phyloP scores from a whole-genome alignment of 805 yeast species.

The Metschnikowia lochheadii region DNA sequence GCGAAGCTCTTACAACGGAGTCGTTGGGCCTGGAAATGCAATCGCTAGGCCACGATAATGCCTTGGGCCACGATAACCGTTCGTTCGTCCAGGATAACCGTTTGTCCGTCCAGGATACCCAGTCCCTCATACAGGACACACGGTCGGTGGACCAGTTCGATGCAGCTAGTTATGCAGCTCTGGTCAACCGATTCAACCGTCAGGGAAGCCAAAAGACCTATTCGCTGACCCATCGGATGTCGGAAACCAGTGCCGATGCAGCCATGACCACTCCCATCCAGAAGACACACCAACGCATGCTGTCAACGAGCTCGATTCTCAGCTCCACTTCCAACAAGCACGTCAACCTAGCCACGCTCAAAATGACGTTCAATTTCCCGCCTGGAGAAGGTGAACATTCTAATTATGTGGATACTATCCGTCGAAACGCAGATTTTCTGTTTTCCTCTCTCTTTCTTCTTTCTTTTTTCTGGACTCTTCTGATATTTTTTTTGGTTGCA shows the following conservation, averaged over 20 bases:
- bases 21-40: conserved; percentile 1
- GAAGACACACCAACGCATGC: conserved; percentile 12
- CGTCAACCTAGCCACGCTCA: conserved; percentile 36
- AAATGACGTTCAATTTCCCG: conserved; percentile 30
- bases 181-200: background rate
- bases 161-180: background rate
- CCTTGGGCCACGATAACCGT: background rate
- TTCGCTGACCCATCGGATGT: background rate
- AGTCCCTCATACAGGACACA: background rate
- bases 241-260: background rate
- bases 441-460: no score
- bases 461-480: no score
- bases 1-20: conserved; percentile 15
- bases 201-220: background rate
- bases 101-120: background rate
- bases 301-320: conserved; percentile 34
- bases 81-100: background rate
- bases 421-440: conserved; percentile 43
- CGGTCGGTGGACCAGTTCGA: conserved; percentile 1
- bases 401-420: conserved; percentile 42
- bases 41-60: background rate
- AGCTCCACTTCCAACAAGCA: conserved; percentile 31
- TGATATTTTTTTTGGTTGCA: no score
- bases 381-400: conserved; percentile 52
- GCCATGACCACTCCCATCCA: background rate